phyloP scores from a whole-genome alignment of 352 stramenopile genomes.

The Phytophthora melonis region DNA sequence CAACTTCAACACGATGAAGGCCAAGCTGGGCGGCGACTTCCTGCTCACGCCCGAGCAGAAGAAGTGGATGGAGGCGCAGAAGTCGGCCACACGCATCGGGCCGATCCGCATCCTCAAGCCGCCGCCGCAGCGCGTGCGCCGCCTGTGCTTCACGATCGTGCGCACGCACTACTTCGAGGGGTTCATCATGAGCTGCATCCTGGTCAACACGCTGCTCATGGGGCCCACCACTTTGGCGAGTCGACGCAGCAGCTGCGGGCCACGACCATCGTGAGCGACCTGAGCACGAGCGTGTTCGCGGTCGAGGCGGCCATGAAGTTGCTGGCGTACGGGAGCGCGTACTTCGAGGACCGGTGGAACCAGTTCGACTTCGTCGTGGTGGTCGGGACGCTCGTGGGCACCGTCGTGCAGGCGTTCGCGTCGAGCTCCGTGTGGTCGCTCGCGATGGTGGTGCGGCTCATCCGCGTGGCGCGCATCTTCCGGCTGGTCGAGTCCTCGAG shows the following conservation, averaged over 20 bases:
- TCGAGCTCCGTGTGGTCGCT: constrained; percentile 61
- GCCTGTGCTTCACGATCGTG: constrained; percentile 63
- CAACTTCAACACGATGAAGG: constrained; percentile 93
- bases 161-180: constrained; percentile 78
- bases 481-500: constrained; percentile 83
- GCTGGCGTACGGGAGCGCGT: constrained; percentile 66
- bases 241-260: constrained; percentile 40
- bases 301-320: constrained; percentile 90
- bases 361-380: constrained; percentile 90
- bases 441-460: constrained; percentile 85
- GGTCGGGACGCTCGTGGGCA: constrained; percentile 37
- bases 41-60: constrained; percentile 89
- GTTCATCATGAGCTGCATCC: constrained; percentile 89
- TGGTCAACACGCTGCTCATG: constrained; percentile 91
- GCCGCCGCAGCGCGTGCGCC: constrained; percentile 53
- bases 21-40: constrained; percentile 61
- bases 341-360: constrained; percentile 89
- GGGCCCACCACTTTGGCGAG: constrained; percentile 86
- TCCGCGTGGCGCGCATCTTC: constrained; percentile 88
- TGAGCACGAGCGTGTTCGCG: constrained; percentile 88
- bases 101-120: constrained; percentile 63
- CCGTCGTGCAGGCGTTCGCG: constrained; percentile 44
- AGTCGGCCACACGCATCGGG: constrained; percentile 53
- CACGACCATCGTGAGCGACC: constrained; percentile 64
- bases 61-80: constrained; percentile 80